These are phyloP conservation scores for Phytophthora litchii DNA, from an alignment of 352 stramenopile genomes.

Conservation along the genomic window DNA sequence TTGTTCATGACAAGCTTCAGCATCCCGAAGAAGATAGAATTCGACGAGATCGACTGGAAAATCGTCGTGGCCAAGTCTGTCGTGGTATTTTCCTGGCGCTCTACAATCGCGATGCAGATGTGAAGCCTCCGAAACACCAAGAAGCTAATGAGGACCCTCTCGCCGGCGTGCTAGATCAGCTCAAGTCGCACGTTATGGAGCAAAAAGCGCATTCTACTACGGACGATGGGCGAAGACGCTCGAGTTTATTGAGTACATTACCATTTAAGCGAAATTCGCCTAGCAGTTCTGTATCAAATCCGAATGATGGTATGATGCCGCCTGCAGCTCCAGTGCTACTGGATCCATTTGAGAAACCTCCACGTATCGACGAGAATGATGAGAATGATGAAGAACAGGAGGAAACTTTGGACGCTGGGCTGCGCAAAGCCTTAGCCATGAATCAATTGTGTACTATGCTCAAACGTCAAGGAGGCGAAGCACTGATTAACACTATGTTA, in stretches of 20 bases:
- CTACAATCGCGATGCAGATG: constrained; percentile 59
- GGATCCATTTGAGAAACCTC: background rate
- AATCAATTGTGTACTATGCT: constrained; percentile 59
- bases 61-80: constrained; percentile 45
- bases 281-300: background rate
- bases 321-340: constrained; percentile 22
- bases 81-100: constrained; percentile 65
- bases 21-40: constrained; percentile 18
- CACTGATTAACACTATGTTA: constrained; percentile 61
- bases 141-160: constrained; percentile 42
- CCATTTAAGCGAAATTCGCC: constrained; percentile 19
- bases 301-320: constrained; percentile 6
- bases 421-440: constrained; percentile 29
- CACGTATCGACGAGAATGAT: constrained; percentile 3
- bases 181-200: constrained; percentile 53
- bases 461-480: constrained; percentile 40
- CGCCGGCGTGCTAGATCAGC: constrained; percentile 45
- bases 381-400: constrained; percentile 15
- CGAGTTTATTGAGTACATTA: constrained; percentile 18
- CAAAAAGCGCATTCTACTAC: constrained; percentile 9
- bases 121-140: constrained; percentile 35
- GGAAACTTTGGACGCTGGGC: background rate
- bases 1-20: constrained; percentile 44
- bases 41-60: constrained; percentile 9
- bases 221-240: constrained; percentile 7